phyloP scores from a whole-genome alignment of 768 basidiomycete species.

The Mycena indigotica region DNA sequence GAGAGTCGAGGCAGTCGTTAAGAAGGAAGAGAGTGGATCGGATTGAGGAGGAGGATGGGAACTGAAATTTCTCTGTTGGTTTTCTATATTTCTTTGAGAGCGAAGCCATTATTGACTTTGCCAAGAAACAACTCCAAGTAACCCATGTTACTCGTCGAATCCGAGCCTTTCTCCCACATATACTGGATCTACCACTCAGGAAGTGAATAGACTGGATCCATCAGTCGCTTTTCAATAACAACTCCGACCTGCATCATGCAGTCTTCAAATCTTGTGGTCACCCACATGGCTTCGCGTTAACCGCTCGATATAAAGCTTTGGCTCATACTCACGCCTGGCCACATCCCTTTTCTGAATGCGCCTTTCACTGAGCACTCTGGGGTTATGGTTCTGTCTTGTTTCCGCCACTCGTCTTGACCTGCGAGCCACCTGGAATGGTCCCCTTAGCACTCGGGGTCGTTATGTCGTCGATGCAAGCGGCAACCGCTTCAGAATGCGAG shows the following conservation, averaged over 20 bases:
- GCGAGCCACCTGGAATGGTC: slow-evolving; percentile 6
- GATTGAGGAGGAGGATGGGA: slow-evolving; percentile 20
- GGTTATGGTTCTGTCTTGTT: background rate
- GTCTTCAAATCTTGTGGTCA: background rate
- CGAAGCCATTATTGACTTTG: no score
- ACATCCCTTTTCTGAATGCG: background rate
- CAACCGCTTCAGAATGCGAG: slow-evolving; percentile 12
- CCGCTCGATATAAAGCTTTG: background rate
- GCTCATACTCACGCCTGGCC: background rate
- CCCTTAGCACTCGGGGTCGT: slow-evolving; percentile 18
- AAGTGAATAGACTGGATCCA: no score
- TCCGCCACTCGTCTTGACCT: background rate
- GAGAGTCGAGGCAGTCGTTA: slow-evolving; percentile 11
- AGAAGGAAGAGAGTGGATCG: slow-evolving; percentile 14
- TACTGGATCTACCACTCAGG: no score
- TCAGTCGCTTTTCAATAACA: no score
- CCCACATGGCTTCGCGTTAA: background rate
- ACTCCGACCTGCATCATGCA: no score
- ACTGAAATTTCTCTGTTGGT: no score
- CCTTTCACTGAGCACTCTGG: background rate
- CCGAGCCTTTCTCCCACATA: no score
- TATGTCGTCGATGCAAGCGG: slow-evolving; percentile 16
- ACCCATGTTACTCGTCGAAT: no score
- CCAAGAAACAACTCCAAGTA: no score
- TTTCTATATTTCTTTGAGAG: no score